phyloP scores from a whole-genome alignment of 768 basidiomycete species.

The Mycena rebaudengoi region DNA sequence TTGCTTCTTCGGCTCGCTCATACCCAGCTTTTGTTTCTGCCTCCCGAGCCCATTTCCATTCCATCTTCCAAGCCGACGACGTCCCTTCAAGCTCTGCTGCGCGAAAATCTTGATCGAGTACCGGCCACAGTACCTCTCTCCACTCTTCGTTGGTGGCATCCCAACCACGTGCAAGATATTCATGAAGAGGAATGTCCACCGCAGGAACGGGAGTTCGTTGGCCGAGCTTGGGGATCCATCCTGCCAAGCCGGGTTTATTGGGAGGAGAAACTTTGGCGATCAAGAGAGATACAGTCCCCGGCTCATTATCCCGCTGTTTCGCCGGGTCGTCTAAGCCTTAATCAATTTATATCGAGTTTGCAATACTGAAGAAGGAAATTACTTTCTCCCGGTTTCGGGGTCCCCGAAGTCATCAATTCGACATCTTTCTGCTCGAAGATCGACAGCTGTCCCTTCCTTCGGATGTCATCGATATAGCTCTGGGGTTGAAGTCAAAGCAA shows the following conservation, averaged over 20 bases:
- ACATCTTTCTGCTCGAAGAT: neutral
- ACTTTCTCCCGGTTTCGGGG: neutral
- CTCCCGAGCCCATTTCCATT: no score
- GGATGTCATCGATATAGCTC: slow-evolving; percentile 1
- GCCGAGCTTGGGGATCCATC: neutral
- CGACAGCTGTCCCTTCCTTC: neutral
- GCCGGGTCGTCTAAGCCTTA: neutral
- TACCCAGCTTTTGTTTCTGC: no score
- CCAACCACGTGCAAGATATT: slow-evolving; percentile 6
- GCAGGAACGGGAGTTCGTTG: neutral
- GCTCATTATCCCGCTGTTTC: neutral
- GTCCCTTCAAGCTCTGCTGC: neutral
- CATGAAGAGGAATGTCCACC: neutral
- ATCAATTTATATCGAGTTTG: neutral
- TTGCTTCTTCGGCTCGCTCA: no score
- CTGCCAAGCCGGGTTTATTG: neutral
- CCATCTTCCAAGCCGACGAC: neutral
- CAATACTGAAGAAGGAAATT: neutral
- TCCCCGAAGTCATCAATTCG: neutral
- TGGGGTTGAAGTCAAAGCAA: neutral
- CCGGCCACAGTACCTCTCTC: slow-evolving; percentile 9
- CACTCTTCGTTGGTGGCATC: neutral
- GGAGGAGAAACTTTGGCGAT: neutral
- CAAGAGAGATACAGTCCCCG: slow-evolving; percentile 1
- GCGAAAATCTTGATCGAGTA: slow-evolving; percentile 4